Evolutionary conservation across 2,329 filamentous ascomycete species (phyloP).

Genomic region (Sporothrix inflata): DNA sequence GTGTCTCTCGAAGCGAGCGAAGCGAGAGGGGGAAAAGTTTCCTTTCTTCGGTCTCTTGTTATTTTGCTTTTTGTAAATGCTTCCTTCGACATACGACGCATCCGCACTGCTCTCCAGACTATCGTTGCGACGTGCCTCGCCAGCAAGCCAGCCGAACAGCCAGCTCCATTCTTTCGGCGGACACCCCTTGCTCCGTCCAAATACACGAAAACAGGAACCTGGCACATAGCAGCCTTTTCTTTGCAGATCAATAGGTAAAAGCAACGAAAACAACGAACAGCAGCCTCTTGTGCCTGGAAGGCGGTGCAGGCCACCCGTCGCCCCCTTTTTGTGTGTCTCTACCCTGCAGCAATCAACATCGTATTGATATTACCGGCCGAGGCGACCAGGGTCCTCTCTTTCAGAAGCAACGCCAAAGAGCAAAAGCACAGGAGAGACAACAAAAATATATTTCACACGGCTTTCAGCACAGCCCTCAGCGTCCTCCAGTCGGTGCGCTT

Average conservation of each 20-base stretch:
- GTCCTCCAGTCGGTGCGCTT: conserved; percentile 5
- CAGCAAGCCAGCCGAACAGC: neutral
- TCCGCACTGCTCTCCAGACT: neutral
- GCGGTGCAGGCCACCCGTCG: neutral
- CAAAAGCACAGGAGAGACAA: neutral
- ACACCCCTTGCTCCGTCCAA: conserved; percentile 8
- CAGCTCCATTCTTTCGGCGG: conserved; percentile 20
- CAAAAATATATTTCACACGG: neutral
- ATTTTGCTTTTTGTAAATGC: neutral
- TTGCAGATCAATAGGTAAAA: conserved; percentile 15
- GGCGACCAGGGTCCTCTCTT: conserved; percentile 7
- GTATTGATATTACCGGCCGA: conserved; percentile 16
- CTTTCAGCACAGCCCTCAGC: conserved; percentile 10
- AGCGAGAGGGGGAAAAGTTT: neutral
- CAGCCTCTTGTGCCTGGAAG: neutral
- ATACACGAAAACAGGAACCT: conserved; percentile 24
- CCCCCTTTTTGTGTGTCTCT: conserved; percentile 19
- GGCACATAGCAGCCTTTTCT: conserved; percentile 18
- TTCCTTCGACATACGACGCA: neutral
- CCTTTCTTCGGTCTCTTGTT: neutral
- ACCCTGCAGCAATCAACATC: conserved; percentile 19
- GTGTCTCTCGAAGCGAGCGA: neutral
- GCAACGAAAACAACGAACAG: neutral
- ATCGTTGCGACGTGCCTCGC: neutral
- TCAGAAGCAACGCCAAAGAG: conserved; percentile 1